These are phyloP conservation scores for Jacaranda copaia DNA, from an alignment of 257 asterid species.

Conservation along the genomic window DNA sequence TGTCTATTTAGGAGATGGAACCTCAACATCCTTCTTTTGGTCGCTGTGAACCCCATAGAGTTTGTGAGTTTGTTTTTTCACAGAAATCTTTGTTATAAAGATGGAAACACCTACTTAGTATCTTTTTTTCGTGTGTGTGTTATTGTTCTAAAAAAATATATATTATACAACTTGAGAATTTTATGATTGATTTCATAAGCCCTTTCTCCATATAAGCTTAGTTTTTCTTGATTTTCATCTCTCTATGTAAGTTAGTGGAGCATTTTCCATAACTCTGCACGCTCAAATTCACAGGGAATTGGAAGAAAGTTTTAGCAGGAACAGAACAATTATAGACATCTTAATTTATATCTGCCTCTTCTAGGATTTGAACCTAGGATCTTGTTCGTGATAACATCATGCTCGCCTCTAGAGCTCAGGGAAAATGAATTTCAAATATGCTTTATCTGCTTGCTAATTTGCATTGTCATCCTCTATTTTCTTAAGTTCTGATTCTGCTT, in stretches of 20 bases:
- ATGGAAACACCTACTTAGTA: neutral
- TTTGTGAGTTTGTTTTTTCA: neutral
- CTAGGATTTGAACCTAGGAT: neutral
- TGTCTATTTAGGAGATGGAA: neutral
- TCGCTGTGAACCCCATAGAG: neutral
- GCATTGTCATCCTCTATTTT: neutral
- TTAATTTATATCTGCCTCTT: neutral
- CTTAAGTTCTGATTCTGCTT: conserved; percentile 5
- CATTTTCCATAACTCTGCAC: conserved; percentile 2
- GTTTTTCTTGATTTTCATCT: neutral
- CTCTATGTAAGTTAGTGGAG: neutral
- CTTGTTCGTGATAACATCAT: neutral
- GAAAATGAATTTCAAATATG: neutral
- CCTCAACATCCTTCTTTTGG: neutral
- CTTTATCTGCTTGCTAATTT: neutral
- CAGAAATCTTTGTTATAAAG: neutral
- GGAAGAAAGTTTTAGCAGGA: neutral
- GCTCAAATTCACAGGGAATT: neutral
- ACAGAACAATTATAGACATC: neutral
- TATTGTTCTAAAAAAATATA: neutral
- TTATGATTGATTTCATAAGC: neutral
- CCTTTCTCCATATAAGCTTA: neutral
- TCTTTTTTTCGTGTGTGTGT: neutral
- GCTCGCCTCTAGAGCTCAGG: neutral
- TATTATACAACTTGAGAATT: neutral